phyloP scores from a whole-genome alignment of 805 yeast species.

The Monosporozyma solicola region DNA sequence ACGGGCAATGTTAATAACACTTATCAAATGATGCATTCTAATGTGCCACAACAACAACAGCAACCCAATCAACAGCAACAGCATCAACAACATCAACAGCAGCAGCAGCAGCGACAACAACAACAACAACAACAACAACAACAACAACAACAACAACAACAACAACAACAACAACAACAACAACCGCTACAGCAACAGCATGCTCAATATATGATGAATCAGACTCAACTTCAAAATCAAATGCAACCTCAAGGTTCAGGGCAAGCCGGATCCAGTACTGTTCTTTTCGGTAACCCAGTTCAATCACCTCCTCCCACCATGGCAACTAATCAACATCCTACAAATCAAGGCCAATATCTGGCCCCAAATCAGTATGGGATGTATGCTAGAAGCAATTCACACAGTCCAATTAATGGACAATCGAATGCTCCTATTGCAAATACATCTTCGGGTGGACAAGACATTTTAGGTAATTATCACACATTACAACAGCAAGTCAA shows the following conservation, averaged over 20 bases:
- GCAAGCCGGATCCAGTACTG: constrained; percentile 7
- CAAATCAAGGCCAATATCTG: background rate
- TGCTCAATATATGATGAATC: constrained; percentile 5
- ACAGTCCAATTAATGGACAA: background rate
- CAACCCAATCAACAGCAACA: constrained; percentile 8
- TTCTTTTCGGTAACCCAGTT: constrained; percentile 4
- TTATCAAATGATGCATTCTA: background rate
- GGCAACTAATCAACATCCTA: background rate
- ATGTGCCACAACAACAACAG: background rate
- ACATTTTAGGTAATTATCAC: constrained; percentile 54
- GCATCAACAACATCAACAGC: constrained; percentile 5
- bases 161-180: constrained; percentile 3
- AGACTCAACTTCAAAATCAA: constrained; percentile 1
- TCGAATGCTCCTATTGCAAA: background rate
- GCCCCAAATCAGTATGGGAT: constrained; percentile 1
- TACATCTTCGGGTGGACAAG: background rate
- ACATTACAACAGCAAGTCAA: constrained; percentile 67
- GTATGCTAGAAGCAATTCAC: background rate
- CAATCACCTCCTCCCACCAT: constrained; percentile 2
- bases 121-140: constrained; percentile 8
- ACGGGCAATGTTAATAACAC: background rate
- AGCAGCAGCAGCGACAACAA: too few relatives aligned
- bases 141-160: background rate
- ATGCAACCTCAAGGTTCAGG: constrained; percentile 15
- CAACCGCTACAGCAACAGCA: constrained; percentile 13